Conservation (phyloP, 1,139 yeast genomes). For the Yamadazyma triangularis region DNA sequence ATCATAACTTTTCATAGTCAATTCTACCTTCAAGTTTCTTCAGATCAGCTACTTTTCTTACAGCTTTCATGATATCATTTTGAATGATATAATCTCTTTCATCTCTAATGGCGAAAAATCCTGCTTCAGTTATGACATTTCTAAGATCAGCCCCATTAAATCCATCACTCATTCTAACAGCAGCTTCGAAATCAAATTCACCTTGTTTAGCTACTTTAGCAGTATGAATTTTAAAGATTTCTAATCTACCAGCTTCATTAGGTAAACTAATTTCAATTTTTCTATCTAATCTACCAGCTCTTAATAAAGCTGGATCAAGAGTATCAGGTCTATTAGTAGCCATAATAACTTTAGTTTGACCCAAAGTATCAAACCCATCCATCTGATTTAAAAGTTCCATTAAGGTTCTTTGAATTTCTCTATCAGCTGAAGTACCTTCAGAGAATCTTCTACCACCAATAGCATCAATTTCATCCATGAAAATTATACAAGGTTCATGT, state of each 20-base stretch:
- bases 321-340: conserved; percentile 99
- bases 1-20: conserved; percentile 70
- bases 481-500: conserved; percentile 97
- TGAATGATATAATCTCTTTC: conserved; percentile 94
- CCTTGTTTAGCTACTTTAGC: conserved; percentile 85
- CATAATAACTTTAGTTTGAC: conserved; percentile 97
- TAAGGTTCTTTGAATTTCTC: conserved; percentile 97
- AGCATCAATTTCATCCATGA: conserved; percentile 99
- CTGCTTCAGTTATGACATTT: conserved; percentile 98
- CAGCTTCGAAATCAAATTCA: conserved; percentile 95
- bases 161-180: conserved; percentile 97
- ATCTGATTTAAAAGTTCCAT: conserved; percentile 97
- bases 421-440: conserved; percentile 98
- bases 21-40: conserved; percentile 96
- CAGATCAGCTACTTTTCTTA: conserved; percentile 92
- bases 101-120: conserved; percentile 96
- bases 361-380: conserved; percentile 98
- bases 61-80: conserved; percentile 95
- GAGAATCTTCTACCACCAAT: conserved; percentile 98
- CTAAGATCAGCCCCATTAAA: conserved; percentile 99
- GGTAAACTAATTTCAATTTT: conserved; percentile 96
- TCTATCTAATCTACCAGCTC: conserved; percentile 98
- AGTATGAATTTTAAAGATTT: conserved; percentile 92
- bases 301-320: conserved; percentile 94
- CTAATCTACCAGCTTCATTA: conserved; percentile 93